Base-by-base conservation (phyloP, 129 eudicot genomes). In the Flaveria linearis region DNA sequence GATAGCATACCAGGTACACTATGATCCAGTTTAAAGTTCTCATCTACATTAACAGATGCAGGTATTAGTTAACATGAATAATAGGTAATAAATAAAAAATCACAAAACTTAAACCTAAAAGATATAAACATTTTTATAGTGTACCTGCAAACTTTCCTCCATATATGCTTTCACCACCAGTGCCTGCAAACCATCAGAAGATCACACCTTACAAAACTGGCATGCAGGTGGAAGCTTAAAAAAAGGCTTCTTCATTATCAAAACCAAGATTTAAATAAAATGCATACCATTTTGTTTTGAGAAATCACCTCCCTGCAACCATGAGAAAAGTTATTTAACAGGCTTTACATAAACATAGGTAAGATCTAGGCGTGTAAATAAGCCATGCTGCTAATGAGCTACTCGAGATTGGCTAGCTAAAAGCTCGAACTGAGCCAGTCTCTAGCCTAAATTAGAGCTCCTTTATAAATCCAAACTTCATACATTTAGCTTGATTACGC, bases 101-200 rank as follows among this genome's bases (percentile, higher is more conserved):
- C 58, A 62, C 6, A 14, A 56, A 26, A 22, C 33, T 39, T 53
- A 66, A 26, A 57, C n/a, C 11, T 41, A 25, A 3, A 33, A 33
- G 7, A 33, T 7, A 20, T 0, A 39, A 62, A 9, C 28, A 1
- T 18, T 68, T 23, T 65, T 75, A 23, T 28, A 63, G 30, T 61
- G n/a, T 83, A 94, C 99, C 99, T 79, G 88, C 89, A 87, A 94
- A 94, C 87, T 94, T 94, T 50, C 96, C 96, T 83, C 97, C 99
- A 80, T 94, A 94, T 15, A 94, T 91, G 78, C 99, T 91, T 85
- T 94, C 97, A 47, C 97, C 97, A 80, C 99, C 99, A 76, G 97
- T 94, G 86, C 99, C 99, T 94, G 99, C 96, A 94, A 87, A 89
- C 85, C 92, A 89, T 84, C 82, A 94, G 84, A 90, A 88, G 71